Evolutionary conservation across 257 asterid genomes (phyloP).

Genomic region (Scutellaria minor): DNA sequence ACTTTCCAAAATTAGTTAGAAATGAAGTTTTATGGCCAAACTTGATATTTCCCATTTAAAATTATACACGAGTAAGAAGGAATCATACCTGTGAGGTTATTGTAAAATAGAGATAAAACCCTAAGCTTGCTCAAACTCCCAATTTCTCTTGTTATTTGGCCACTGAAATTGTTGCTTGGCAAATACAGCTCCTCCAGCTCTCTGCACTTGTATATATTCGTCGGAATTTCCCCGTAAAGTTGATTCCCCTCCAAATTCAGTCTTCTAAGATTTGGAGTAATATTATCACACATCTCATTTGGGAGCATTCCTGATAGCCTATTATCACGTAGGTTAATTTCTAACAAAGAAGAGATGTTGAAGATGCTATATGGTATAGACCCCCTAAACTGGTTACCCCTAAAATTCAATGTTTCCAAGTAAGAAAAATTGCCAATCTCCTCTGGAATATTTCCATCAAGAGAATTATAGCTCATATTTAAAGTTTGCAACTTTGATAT

Average conservation of each 20-base stretch:
- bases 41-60: no score
- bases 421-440: conserved; percentile 30
- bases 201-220: background rate
- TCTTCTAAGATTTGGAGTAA: background rate
- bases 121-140: conserved; percentile 18
- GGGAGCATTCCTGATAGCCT: background rate
- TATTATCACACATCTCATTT: background rate
- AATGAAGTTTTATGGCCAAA: no score
- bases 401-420: background rate
- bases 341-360: background rate
- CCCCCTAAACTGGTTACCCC: background rate
- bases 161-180: background rate
- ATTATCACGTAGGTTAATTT: background rate
- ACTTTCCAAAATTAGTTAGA: no score
- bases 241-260: background rate
- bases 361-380: background rate
- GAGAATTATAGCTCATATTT: background rate
- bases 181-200: background rate
- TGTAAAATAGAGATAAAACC: background rate
- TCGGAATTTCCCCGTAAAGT: conserved; percentile 1
- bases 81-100: conserved; percentile 8
- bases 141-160: conserved; percentile 5
- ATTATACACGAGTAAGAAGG: background rate
- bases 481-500: background rate
- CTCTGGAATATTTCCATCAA: conserved; percentile 42